These are phyloP conservation scores for Plenodomus biglobosus DNA, from an alignment of 2,329 filamentous ascomycete genomes.

Conservation along the genomic window DNA sequence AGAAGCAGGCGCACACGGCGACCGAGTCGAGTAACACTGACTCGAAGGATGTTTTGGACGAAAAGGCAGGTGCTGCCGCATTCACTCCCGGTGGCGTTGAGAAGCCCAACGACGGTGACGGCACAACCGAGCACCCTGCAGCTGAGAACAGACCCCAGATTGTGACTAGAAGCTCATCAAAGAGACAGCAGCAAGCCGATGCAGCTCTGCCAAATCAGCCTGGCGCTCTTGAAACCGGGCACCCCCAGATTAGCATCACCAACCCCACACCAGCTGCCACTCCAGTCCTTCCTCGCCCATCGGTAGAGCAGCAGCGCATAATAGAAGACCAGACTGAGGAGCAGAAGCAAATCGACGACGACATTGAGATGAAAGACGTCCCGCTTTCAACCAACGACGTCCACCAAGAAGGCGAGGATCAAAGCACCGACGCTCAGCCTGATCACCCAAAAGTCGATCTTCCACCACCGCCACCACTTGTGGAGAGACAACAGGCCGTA, in stretches of 20 bases:
- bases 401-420: constrained; percentile 39
- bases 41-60: constrained; percentile 50
- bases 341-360: constrained; percentile 54
- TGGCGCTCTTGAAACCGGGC: constrained; percentile 35
- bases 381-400: constrained; percentile 57
- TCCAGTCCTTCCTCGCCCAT: constrained; percentile 35
- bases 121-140: constrained; percentile 24
- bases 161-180: constrained; percentile 37
- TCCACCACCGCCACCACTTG: constrained; percentile 59
- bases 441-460: constrained; percentile 50
- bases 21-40: constrained; percentile 49
- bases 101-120: constrained; percentile 24
- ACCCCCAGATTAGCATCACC: constrained; percentile 48
- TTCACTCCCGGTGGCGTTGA: constrained; percentile 26
- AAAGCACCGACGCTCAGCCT: constrained; percentile 28
- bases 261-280: constrained; percentile 50
- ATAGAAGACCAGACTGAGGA: constrained; percentile 55
- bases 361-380: constrained; percentile 66
- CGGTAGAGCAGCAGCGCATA: constrained; percentile 44
- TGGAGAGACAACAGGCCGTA: constrained; percentile 47
- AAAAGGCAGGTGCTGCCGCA: constrained; percentile 43
- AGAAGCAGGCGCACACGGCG: constrained; percentile 45
- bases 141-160: constrained; percentile 29
- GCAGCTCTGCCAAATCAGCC: constrained; percentile 37
- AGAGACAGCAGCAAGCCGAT: constrained; percentile 35